Evolutionary conservation across 441 rosid species (phyloP).

Genomic region (Bocquillonia castaneifolia): DNA sequence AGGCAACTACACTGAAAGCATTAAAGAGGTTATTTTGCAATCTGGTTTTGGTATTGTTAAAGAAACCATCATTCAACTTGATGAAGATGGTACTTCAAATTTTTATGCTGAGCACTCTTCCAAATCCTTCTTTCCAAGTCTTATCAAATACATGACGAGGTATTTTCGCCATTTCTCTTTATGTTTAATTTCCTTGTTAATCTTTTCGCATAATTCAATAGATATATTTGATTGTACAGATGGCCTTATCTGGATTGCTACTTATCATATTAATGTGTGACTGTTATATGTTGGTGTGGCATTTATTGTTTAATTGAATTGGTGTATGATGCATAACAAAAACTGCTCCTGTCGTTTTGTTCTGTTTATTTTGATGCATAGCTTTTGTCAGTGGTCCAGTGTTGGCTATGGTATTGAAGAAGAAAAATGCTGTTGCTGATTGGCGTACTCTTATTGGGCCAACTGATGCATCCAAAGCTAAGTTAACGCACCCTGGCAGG

Average conservation of each 20-base stretch:
- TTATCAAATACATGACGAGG: slow-evolving; percentile 77
- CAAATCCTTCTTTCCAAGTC: slow-evolving; percentile 53
- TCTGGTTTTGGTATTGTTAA: slow-evolving; percentile 48
- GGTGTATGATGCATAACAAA: background rate
- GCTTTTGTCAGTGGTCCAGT: slow-evolving; percentile 60
- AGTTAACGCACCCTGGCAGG: slow-evolving; percentile 72
- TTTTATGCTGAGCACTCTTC: slow-evolving; percentile 78
- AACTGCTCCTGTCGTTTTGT: background rate
- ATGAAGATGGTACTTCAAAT: slow-evolving; percentile 43
- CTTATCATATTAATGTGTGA: background rate
- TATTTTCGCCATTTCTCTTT: slow-evolving; percentile 23
- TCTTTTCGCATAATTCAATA: too few relatives aligned
- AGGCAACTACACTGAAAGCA: slow-evolving; percentile 52
- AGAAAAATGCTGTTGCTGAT: slow-evolving; percentile 60
- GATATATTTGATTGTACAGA: background rate
- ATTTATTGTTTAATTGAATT: background rate
- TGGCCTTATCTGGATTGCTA: background rate
- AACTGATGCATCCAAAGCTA: slow-evolving; percentile 66
- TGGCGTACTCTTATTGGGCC: slow-evolving; percentile 85
- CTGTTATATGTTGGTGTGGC: background rate
- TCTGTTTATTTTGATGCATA: slow-evolving; percentile 6
- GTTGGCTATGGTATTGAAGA: slow-evolving; percentile 69
- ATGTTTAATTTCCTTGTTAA: too few relatives aligned
- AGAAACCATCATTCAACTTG: slow-evolving; percentile 51
- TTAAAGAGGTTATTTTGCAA: slow-evolving; percentile 45